Evolutionary conservation across 2,329 filamentous ascomycete genomes (phyloP).

Genomic region (Diaporthe capsici): DNA sequence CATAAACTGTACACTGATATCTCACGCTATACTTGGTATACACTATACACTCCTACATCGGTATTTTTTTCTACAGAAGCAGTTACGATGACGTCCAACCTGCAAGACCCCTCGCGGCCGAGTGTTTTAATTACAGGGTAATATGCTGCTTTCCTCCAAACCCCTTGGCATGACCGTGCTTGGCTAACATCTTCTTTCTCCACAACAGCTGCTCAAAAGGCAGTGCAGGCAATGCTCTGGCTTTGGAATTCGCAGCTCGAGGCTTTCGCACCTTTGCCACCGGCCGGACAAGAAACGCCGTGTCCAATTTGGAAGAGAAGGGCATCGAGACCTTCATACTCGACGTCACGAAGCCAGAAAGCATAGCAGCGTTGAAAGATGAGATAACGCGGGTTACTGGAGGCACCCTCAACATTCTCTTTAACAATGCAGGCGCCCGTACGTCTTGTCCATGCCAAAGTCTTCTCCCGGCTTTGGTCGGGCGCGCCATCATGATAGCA

Average conservation of each 20-base stretch:
- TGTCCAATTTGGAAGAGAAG: background rate
- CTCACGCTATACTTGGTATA: too few species aligned
- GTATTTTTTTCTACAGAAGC: background rate
- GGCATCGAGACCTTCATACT: background rate
- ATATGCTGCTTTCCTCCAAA: background rate
- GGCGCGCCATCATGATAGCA: background rate
- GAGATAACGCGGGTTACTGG: background rate
- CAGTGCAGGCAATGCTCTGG: conserved; percentile 42
- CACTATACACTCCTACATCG: background rate
- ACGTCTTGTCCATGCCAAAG: background rate
- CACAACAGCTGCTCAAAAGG: conserved; percentile 38
- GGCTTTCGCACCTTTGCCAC: conserved; percentile 42
- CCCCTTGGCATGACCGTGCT: background rate
- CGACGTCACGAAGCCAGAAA: conserved; percentile 5
- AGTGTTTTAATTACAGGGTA: background rate
- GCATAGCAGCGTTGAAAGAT: background rate
- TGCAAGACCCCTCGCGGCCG: background rate
- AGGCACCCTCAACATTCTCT: background rate
- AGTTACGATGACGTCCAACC: background rate
- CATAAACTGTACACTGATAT: too few species aligned
- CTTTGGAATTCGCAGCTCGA: conserved; percentile 37
- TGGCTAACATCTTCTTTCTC: background rate
- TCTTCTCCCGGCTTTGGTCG: too few species aligned
- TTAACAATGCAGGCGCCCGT: background rate
- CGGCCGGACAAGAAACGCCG: background rate